Base-by-base conservation (phyloP, 805 yeast species). In the Lipomyces lipofer region DNA sequence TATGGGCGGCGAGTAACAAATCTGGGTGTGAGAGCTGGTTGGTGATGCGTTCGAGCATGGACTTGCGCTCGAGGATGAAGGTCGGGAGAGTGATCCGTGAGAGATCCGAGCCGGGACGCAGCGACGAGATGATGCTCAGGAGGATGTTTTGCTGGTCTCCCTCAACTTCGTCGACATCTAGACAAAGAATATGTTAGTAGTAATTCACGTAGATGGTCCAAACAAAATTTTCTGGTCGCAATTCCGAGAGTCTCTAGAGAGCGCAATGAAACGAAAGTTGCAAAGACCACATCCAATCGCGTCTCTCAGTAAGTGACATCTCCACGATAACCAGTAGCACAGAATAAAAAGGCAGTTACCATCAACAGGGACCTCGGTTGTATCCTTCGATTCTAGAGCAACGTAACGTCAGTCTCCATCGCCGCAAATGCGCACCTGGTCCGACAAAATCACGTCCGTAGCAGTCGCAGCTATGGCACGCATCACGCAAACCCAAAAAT, bases 1-100 rank as follows among this genome's bases (percentile, higher is more conserved):
- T 65, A 60, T 85, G 85, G 0, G 97, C 97, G 22, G 79, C 78
- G 5, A 89, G 67, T 38, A 91, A 70, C 29, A 90, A 72, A 33
- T 83, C 81, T 0, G 97, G 97, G 58, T 75, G 78, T 60, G 83
- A 89, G 66, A 85, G 78, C 67, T 83, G 87, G 69, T 94, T 94
- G 2, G 97, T 87, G 63, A 94, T 88, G 67, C 99, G 81, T 70
- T 94, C 99, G 51, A 94, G 75, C 98, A 94, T 91, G 1, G 96
- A 87, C 72, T 91, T 94, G 69, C 95, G 85, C 71, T 94, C 99
- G 50, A 94, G 75, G 47, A 94, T 90, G 65, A 94, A 94, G 0
- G 99, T 94, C 3, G 99, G 99, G 49, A 94, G 76, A 0, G 99
- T 92, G 60, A 94, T 92, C 65, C 92, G 79, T 0, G 96, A 78